phyloP scores from a whole-genome alignment of 306 rosid species.

The Cicer pinnatifidum region DNA sequence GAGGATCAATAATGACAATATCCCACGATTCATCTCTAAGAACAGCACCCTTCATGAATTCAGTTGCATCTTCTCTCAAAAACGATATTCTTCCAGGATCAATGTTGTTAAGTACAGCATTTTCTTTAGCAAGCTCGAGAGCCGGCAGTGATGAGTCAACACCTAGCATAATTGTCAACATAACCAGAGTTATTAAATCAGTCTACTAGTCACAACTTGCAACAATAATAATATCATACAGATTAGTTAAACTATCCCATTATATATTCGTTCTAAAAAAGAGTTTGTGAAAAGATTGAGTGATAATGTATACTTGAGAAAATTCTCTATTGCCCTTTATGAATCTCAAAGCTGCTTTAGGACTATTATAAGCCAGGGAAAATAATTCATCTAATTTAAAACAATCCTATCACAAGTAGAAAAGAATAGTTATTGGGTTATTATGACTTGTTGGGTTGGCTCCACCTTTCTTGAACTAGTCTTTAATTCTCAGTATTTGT shows the following conservation, averaged over 20 bases:
- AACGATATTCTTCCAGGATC: conserved; percentile 76
- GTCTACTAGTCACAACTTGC: conserved; percentile 14
- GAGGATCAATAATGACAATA: conserved; percentile 86
- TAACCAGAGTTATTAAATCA: conserved; percentile 36
- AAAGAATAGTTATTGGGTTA: neutral
- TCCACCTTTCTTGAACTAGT: neutral
- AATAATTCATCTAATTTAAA: conserved; percentile 26
- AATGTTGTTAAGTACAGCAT: conserved; percentile 70
- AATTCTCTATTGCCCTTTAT: conserved; percentile 18
- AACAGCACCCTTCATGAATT: conserved; percentile 83
- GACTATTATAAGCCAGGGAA: neutral
- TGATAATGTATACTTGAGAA: conserved; percentile 20
- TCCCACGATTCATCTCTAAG: conserved; percentile 81
- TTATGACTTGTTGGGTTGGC: neutral
- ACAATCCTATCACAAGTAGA: neutral
- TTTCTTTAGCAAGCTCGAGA: conserved; percentile 87
- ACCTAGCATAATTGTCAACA: conserved; percentile 54
- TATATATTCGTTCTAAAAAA: neutral
- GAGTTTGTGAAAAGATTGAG: neutral
- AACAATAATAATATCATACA: neutral
- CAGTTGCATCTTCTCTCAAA: conserved; percentile 72
- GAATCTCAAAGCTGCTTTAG: conserved; percentile 26
- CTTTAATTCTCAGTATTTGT: neutral
- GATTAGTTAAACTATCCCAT: neutral
- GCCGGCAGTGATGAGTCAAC: conserved; percentile 81